A percentile compares a stretch with the other conserved stretches of the same genome.
phyloP scores from a whole-genome alignment of 257 asterid species.

The Solanum neorickii region DNA sequence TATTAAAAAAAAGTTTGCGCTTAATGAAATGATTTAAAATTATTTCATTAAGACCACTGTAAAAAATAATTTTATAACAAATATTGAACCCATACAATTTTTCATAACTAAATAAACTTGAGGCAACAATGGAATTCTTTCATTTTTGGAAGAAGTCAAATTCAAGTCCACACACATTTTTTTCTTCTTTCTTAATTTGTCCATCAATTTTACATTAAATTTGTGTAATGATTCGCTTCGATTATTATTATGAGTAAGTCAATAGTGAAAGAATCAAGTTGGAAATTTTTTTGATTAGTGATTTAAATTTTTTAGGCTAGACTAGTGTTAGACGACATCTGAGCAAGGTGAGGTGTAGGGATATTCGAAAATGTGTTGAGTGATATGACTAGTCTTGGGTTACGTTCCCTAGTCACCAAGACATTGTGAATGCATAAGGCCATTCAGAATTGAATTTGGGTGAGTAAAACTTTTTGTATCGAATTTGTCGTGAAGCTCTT shows the following conservation, averaged over 20 bases:
- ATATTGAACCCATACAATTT: background rate
- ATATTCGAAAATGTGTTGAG: background rate
- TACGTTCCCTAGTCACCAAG: background rate
- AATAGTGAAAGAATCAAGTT: background rate
- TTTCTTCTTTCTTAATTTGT: background rate
- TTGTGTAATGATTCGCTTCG: background rate
- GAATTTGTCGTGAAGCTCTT: background rate
- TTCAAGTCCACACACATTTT: background rate
- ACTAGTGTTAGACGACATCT: no score
- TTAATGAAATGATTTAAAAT: no score
- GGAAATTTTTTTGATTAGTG: no score
- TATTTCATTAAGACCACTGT: no score
- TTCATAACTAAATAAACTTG: background rate
- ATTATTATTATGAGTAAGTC: background rate
- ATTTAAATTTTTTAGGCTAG: background rate
- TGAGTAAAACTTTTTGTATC: background rate
- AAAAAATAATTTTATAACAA: no score
- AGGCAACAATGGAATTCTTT: background rate
- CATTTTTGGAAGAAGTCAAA: background rate
- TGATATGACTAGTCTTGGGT: background rate
- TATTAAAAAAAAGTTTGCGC: no score
- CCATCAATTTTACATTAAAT: background rate
- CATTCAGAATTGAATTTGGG: background rate
- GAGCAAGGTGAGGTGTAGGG: background rate
- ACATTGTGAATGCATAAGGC: background rate